These are phyloP conservation scores for Rhizopogon rudus DNA, from an alignment of 768 basidiomycete genomes.

Conservation along the genomic window DNA sequence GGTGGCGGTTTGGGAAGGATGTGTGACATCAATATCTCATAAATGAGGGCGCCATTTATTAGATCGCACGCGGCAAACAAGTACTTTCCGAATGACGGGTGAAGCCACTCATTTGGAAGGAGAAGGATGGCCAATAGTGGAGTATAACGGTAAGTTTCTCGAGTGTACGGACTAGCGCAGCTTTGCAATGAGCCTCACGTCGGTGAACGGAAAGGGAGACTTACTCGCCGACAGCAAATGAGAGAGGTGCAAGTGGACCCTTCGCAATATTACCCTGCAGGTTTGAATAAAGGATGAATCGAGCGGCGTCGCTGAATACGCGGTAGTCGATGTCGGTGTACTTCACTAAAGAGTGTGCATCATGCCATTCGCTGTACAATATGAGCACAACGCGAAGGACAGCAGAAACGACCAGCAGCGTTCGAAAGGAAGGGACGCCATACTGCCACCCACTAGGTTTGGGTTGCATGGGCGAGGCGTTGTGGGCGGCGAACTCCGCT, in stretches of 20 bases:
- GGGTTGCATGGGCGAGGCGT: background rate
- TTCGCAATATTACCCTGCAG: constrained; percentile 45
- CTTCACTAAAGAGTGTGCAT: constrained; percentile 75
- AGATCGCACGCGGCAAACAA: constrained; percentile 84
- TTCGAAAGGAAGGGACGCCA: constrained; percentile 35
- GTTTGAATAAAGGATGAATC: constrained; percentile 53
- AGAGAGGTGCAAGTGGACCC: constrained; percentile 47
- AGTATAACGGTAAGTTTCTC: constrained; percentile 95
- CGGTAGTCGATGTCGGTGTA: constrained; percentile 99
- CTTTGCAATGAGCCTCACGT: constrained; percentile 7
- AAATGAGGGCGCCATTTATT: constrained; percentile 69
- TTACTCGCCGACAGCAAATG: constrained; percentile 67
- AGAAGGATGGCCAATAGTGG: constrained; percentile 84
- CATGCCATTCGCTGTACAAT: constrained; percentile 88
- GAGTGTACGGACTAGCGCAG: constrained; percentile 70
- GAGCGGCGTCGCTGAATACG: constrained; percentile 91
- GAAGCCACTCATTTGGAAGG: constrained; percentile 74
- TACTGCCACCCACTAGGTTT: constrained; percentile 7
- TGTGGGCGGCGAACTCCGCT: too few species aligned
- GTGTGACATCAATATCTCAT: constrained; percentile 49
- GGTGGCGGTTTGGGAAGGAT: constrained; percentile 28
- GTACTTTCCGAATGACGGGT: constrained; percentile 87
- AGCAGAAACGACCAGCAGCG: constrained; percentile 48
- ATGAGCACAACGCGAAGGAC: constrained; percentile 68
- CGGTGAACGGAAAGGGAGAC: constrained; percentile 27